Evolutionary conservation across 257 asterid species (phyloP).

Genomic region (Datura wrightii): DNA sequence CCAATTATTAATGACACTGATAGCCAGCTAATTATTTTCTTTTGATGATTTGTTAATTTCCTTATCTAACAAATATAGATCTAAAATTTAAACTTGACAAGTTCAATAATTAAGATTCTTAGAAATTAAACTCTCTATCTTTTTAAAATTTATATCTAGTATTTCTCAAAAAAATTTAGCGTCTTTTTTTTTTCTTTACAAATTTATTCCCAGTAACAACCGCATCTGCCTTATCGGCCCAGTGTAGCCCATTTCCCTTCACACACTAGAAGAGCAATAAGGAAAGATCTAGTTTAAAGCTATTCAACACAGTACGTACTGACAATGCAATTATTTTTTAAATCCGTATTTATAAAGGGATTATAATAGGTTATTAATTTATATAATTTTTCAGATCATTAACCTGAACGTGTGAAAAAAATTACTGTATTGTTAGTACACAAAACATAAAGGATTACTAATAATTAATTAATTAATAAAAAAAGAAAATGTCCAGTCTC

Average conservation of each 20-base stretch:
- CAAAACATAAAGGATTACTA: neutral
- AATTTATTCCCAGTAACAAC: too few relatives aligned
- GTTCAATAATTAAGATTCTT: neutral
- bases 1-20: slow-evolving; percentile 27
- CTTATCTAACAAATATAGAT: neutral
- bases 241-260: too few relatives aligned
- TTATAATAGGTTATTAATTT: neutral
- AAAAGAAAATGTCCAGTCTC: neutral
- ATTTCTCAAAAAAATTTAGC: too few relatives aligned
- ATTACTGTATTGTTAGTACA: neutral
- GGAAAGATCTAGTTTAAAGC: too few relatives aligned
- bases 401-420: neutral
- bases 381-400: neutral
- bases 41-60: neutral
- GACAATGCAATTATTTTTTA: neutral
- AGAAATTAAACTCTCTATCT: neutral
- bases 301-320: too few relatives aligned
- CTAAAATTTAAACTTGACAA: neutral
- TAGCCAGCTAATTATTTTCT: neutral
- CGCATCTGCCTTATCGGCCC: too few relatives aligned
- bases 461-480: neutral
- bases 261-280: too few relatives aligned
- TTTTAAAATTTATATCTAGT: neutral
- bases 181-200: too few relatives aligned
- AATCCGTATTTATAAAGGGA: neutral